Percentiles rank a stretch among this genome's conserved stretches.
Evolutionary conservation across 352 stramenopile genomes (phyloP).

Genomic region (Globisporangium viniferum): DNA sequence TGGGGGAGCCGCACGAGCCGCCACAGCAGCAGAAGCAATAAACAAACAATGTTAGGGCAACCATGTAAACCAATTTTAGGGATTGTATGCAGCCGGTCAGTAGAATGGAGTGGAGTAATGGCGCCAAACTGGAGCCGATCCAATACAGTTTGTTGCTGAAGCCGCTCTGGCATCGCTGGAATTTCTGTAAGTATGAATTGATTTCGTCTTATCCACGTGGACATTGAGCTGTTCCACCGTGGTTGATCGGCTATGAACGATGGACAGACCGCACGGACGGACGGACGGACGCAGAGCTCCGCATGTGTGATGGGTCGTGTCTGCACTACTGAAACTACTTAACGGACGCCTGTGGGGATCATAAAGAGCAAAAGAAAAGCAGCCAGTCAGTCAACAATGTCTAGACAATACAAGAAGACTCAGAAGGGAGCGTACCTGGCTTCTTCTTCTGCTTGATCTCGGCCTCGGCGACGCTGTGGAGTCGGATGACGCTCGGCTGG

Average conservation of each 20-base stretch:
- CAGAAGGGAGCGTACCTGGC: slow-evolving; percentile 38
- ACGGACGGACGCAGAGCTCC: not conserved
- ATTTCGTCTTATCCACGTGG: not conserved
- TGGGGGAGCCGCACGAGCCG: slow-evolving; percentile 40
- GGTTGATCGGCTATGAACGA: not conserved
- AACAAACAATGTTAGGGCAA: not conserved
- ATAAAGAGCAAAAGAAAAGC: not conserved
- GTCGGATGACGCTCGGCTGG: slow-evolving; percentile 89
- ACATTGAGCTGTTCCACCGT: not conserved
- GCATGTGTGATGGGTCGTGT: not conserved
- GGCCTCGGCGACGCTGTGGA: slow-evolving; percentile 90
- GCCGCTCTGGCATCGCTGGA: not conserved
- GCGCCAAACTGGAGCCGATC: not conserved
- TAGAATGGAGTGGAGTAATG: not conserved
- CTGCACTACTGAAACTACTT: slow-evolving; percentile 15
- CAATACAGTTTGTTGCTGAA: not conserved
- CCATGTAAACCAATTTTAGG: not conserved
- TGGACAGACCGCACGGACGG: not conserved
- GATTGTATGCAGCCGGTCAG: not conserved
- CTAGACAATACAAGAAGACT: not conserved
- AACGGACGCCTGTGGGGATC: slow-evolving; percentile 7
- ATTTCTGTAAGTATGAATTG: not conserved
- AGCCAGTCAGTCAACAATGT: not conserved
- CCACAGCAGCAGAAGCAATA: slow-evolving; percentile 14
- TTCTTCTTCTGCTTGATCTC: slow-evolving; percentile 97